Evolutionary conservation across 2,329 filamentous ascomycete genomes (phyloP).

Genomic region (Penicillium concentricum): DNA sequence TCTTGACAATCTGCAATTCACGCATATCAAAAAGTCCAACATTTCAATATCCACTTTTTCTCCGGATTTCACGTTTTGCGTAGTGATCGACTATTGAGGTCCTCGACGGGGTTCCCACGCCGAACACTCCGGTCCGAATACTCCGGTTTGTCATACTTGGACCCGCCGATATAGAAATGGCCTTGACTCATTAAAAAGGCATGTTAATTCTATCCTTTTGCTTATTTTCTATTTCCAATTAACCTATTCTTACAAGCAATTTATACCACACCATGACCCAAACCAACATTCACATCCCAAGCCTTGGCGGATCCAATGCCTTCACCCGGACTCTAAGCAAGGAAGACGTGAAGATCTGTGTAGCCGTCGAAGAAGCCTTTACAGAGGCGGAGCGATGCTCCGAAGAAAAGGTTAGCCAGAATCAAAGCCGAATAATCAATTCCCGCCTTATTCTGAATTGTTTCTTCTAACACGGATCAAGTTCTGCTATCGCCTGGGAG

Average conservation of each 20-base stretch:
- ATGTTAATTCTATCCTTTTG: background rate
- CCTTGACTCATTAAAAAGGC: slow-evolving; percentile 3
- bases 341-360: slow-evolving; percentile 15
- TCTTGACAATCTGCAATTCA: background rate
- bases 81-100: background rate
- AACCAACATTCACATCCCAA: slow-evolving; percentile 6
- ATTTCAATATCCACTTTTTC: background rate
- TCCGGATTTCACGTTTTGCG: background rate
- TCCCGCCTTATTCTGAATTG: background rate
- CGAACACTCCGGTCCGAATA: slow-evolving; percentile 11
- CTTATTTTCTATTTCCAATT: background rate
- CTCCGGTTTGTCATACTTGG: slow-evolving; percentile 1
- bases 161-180: background rate
- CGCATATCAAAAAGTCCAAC: background rate
- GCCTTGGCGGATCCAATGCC: slow-evolving; percentile 3
- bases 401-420: slow-evolving; percentile 15
- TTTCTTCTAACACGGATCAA: background rate
- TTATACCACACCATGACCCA: background rate
- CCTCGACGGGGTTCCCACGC: background rate
- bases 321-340: slow-evolving; percentile 10
- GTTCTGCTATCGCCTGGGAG: slow-evolving; percentile 17
- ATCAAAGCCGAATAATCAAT: background rate
- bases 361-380: slow-evolving; percentile 15
- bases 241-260: background rate
- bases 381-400: slow-evolving; percentile 16